A percentile compares a stretch with the other conserved stretches of the same genome.
phyloP scores from a whole-genome alignment of 2,329 filamentous ascomycete genomes.

The Knufia petricola region DNA sequence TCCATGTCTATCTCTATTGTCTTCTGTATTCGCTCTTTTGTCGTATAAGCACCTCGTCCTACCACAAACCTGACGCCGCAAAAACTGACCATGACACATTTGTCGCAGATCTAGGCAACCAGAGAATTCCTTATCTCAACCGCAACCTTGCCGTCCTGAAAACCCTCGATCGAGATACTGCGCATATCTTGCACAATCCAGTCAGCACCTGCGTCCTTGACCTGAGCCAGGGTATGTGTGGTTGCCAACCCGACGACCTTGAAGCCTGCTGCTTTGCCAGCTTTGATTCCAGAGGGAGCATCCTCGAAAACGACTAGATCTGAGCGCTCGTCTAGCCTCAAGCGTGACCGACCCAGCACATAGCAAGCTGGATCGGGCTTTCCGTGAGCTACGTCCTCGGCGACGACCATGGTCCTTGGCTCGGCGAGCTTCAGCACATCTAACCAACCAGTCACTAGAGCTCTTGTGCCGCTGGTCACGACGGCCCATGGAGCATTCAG shows the following conservation, averaged over 20 bases:
- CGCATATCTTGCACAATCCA: conserved; percentile 64
- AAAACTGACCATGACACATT: neutral
- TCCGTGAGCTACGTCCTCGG: conserved; percentile 63
- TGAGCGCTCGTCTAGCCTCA: conserved; percentile 41
- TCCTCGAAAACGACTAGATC: conserved; percentile 75
- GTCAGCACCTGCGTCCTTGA: conserved; percentile 59
- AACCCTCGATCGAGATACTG: conserved; percentile 54
- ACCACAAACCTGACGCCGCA: neutral
- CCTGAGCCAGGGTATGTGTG: conserved; percentile 65
- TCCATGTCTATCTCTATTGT: neutral
- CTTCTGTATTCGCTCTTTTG: neutral
- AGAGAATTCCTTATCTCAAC: conserved; percentile 19
- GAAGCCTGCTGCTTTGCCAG: conserved; percentile 79
- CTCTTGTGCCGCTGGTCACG: conserved; percentile 59
- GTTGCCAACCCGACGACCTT: conserved; percentile 76
- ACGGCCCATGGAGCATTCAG: conserved; percentile 70
- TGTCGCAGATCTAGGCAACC: conserved; percentile 1
- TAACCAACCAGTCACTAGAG: conserved; percentile 64
- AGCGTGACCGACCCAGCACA: conserved; percentile 53
- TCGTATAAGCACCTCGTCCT: no score
- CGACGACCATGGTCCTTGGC: conserved; percentile 60
- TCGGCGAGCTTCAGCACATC: conserved; percentile 54
- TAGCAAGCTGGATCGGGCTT: conserved; percentile 74
- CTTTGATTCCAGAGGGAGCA: conserved; percentile 71
- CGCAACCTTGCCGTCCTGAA: conserved; percentile 13